These are phyloP conservation scores for Salix udensis DNA, from an alignment of 345 rosid species.

Conservation along the genomic window DNA sequence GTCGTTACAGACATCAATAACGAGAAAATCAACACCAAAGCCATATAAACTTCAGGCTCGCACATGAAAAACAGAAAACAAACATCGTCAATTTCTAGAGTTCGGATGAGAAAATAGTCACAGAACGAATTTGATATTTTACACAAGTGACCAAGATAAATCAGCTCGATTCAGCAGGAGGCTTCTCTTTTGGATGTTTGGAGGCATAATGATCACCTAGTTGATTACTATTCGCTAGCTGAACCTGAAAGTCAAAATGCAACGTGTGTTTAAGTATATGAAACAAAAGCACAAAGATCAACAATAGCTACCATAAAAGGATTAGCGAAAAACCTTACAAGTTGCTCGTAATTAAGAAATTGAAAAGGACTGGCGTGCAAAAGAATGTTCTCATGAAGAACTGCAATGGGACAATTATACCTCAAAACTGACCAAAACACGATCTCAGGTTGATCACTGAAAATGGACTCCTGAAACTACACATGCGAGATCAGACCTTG, in stretches of 20 bases:
- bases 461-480: not conserved
- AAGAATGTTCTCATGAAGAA: not conserved
- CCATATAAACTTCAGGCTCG: not conserved
- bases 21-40: not conserved
- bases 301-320: not conserved
- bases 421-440: not conserved
- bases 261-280: not conserved
- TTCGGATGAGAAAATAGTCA: not conserved
- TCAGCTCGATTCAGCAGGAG: slow-evolving; percentile 51
- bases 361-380: not conserved
- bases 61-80: not conserved
- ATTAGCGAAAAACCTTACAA: not conserved
- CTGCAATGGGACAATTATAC: not conserved
- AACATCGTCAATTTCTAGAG: not conserved
- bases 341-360: not conserved
- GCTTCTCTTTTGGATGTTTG: slow-evolving; percentile 67
- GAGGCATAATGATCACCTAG: slow-evolving; percentile 62
- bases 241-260: slow-evolving; percentile 38
- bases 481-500: not conserved
- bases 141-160: slow-evolving; percentile 2
- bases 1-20: not conserved
- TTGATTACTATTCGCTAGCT: slow-evolving; percentile 62
- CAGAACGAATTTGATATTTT: not conserved
- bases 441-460: not conserved
- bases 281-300: not conserved